Evolutionary conservation across 1,139 yeast species (phyloP).

Genomic region (Blastobotrys apis): DNA sequence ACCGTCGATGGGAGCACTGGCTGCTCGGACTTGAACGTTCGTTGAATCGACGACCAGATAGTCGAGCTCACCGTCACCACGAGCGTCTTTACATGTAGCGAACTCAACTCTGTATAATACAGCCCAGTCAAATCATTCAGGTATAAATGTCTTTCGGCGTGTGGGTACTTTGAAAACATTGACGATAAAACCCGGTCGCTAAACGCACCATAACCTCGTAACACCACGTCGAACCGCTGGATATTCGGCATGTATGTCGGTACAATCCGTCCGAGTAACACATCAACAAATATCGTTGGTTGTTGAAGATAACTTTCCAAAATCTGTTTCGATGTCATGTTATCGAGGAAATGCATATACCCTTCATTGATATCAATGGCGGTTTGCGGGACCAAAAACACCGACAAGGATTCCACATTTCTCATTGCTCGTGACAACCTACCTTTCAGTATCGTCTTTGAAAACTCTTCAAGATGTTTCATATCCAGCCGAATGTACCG

Average conservation of each 20-base stretch:
- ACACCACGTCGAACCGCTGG: conserved; percentile 6
- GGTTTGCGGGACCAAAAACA: conserved; percentile 7
- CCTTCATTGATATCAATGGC: conserved; percentile 3
- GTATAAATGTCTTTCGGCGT: conserved; percentile 6
- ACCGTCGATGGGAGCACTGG: conserved; percentile 8
- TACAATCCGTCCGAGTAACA: conserved; percentile 3
- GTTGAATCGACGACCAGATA: conserved; percentile 12
- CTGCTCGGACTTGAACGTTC: conserved; percentile 7
- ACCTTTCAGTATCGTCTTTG: conserved; percentile 1
- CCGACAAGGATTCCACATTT: conserved; percentile 2
- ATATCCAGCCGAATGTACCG: conserved; percentile 7
- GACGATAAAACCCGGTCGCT: conserved; percentile 6
- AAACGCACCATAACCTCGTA: conserved; percentile 9
- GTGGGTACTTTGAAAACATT: conserved; percentile 4
- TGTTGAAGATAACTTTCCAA: background rate
- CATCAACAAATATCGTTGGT: conserved; percentile 8
- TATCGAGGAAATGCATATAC: conserved; percentile 4
- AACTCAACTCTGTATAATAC: conserved; percentile 1
- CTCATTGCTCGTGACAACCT: background rate
- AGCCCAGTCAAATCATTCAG: conserved; percentile 11
- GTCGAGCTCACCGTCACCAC: conserved; percentile 7
- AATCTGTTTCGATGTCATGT: conserved; percentile 1
- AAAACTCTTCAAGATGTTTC: conserved; percentile 3
- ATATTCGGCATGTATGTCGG: conserved; percentile 5
- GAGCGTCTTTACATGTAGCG: conserved; percentile 3